A percentile compares a stretch with the other conserved stretches of the same genome.
phyloP scores from a whole-genome alignment of 148 eudicot species.

The Chenopodium quinoa region DNA sequence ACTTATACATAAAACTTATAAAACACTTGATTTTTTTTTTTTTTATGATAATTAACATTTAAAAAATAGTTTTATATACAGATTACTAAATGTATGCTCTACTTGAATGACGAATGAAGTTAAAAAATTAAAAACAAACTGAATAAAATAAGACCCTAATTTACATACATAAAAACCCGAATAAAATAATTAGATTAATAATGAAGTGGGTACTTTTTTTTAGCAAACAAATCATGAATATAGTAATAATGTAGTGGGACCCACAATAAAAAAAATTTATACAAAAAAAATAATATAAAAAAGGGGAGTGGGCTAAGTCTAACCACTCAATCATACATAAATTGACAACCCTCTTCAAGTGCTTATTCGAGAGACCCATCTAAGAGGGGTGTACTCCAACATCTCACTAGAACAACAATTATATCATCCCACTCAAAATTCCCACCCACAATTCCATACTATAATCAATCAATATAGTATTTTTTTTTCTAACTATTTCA shows the following conservation, averaged over 20 bases:
- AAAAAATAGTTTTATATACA: too few species aligned
- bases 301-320: conserved; percentile 39
- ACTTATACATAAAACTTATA: too few species aligned
- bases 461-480: neutral
- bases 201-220: neutral
- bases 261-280: conserved; percentile 10
- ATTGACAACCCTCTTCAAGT: conserved; percentile 22
- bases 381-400: conserved; percentile 15
- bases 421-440: neutral
- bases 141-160: neutral
- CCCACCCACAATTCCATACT: neutral
- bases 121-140: neutral
- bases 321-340: conserved; percentile 45
- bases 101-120: too few species aligned
- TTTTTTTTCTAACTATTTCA: neutral
- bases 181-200: neutral
- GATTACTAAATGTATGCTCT: too few species aligned
- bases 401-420: neutral
- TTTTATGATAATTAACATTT: too few species aligned
- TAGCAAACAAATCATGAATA: conserved; percentile 12
- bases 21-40: too few species aligned
- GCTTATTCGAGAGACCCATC: conserved; percentile 27
- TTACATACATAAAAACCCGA: neutral
- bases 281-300: conserved; percentile 2
- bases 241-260: conserved; percentile 24